phyloP scores from a whole-genome alignment of 2,329 filamentous ascomycete species.

The Penicillium sp. region DNA sequence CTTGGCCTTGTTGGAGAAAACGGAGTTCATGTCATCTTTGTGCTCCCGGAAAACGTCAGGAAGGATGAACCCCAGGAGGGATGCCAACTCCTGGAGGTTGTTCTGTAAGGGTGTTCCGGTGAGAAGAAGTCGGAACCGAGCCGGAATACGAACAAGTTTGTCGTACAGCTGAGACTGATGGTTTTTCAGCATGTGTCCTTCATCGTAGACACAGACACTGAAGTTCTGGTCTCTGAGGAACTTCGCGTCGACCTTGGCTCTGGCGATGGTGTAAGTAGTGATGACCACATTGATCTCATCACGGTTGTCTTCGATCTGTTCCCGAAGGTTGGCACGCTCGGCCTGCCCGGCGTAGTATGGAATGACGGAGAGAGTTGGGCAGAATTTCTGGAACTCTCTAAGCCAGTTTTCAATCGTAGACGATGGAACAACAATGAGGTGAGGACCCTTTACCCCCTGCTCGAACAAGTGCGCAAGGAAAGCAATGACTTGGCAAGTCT shows the following conservation, averaged over 20 bases:
- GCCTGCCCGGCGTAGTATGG: constrained; percentile 71
- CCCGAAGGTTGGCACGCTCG: constrained; percentile 67
- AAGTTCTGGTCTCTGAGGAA: constrained; percentile 64
- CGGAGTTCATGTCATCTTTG: constrained; percentile 74
- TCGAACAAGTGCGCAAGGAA: constrained; percentile 83
- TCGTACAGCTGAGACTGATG: constrained; percentile 77
- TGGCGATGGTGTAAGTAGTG: constrained; percentile 69
- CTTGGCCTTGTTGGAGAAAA: constrained; percentile 90
- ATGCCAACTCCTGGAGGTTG: constrained; percentile 87
- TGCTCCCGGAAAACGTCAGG: constrained; percentile 76
- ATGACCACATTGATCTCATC: constrained; percentile 68
- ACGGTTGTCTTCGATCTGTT: constrained; percentile 63
- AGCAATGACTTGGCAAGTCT: constrained; percentile 94
- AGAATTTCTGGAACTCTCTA: constrained; percentile 83
- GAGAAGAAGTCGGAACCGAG: constrained; percentile 81
- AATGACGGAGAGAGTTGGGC: constrained; percentile 69
- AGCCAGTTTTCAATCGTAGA: constrained; percentile 97
- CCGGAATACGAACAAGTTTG: constrained; percentile 72
- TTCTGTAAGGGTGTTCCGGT: constrained; percentile 94
- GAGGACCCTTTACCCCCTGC: constrained; percentile 65
- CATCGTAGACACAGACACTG: constrained; percentile 74
- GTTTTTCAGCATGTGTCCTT: constrained; percentile 92
- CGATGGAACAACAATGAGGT: constrained; percentile 86
- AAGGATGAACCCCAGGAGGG: constrained; percentile 90
- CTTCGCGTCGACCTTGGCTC: constrained; percentile 59